Conservation (phyloP, 768 basidiomycete species). For the Kwoniella sp. region DNA sequence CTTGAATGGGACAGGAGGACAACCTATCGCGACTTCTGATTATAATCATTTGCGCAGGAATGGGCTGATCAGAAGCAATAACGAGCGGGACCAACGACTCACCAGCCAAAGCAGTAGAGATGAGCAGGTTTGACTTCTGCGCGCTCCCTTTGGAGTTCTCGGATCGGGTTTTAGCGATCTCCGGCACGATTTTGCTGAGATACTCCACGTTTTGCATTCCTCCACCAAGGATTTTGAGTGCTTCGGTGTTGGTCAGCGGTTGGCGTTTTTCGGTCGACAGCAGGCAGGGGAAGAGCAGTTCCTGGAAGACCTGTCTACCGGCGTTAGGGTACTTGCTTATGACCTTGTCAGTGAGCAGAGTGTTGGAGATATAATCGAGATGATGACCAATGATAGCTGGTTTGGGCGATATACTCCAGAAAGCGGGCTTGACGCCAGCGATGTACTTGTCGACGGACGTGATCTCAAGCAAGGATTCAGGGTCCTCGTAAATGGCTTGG, state of each 20-base stretch:
- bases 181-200: constrained; percentile 11
- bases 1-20: background rate
- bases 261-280: constrained; percentile 14
- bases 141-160: background rate
- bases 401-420: constrained; percentile 20
- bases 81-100: constrained; percentile 1
- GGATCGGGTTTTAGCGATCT: constrained; percentile 17
- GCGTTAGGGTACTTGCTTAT: constrained; percentile 48
- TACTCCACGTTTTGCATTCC: constrained; percentile 13
- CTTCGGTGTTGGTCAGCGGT: constrained; percentile 4
- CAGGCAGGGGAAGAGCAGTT: constrained; percentile 68
- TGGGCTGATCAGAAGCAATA: background rate
- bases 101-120: constrained; percentile 16
- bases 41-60: constrained; percentile 18
- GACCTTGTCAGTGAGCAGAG: constrained; percentile 56
- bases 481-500: constrained; percentile 67
- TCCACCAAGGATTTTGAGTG: constrained; percentile 56
- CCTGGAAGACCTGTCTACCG: constrained; percentile 59
- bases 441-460: constrained; percentile 38
- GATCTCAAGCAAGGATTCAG: constrained; percentile 60
- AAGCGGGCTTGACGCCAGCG: constrained; percentile 31
- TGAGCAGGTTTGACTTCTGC: constrained; percentile 17
- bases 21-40: constrained; percentile 19
- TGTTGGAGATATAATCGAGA: constrained; percentile 61
- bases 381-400: constrained; percentile 58